These are phyloP conservation scores for Sporothrix pseudoabietina DNA, from an alignment of 2,329 filamentous ascomycete species.

Conservation along the genomic window DNA sequence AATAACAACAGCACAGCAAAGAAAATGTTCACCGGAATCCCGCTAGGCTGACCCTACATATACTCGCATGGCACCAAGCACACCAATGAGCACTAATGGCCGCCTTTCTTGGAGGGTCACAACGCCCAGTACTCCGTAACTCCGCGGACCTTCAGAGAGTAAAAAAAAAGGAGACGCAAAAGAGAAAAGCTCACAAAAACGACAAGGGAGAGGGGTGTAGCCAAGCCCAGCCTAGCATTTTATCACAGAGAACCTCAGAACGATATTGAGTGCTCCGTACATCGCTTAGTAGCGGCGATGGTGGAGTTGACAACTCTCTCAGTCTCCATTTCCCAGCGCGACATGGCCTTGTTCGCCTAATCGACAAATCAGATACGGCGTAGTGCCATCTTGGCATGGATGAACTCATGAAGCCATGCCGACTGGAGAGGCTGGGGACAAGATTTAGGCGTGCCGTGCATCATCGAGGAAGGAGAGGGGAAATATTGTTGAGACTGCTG, in stretches of 20 bases:
- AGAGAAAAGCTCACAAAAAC: background rate
- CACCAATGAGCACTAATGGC: background rate
- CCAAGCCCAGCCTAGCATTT: background rate
- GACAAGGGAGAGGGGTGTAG: background rate
- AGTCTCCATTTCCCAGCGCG: background rate
- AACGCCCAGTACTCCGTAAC: background rate
- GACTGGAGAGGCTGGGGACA: background rate
- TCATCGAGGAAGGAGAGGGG: background rate
- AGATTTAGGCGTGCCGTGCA: background rate
- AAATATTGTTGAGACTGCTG: background rate
- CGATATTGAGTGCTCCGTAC: too few relatives aligned
- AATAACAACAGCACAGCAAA: background rate
- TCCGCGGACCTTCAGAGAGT: background rate
- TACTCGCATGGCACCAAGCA: background rate
- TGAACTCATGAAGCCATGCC: slow-evolving; percentile 17
- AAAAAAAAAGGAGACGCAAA: background rate
- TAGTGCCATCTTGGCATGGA: slow-evolving; percentile 6
- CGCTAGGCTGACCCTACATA: background rate
- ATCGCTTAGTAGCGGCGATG: background rate
- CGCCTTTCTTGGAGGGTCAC: background rate
- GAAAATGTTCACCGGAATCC: background rate
- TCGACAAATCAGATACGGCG: slow-evolving; percentile 14
- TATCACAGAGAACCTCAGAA: background rate
- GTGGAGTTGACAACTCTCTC: slow-evolving; percentile 9
- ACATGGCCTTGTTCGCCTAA: slow-evolving; percentile 9